Evolutionary conservation across 805 yeast genomes (phyloP).

Genomic region (Candida nanaspora): DNA sequence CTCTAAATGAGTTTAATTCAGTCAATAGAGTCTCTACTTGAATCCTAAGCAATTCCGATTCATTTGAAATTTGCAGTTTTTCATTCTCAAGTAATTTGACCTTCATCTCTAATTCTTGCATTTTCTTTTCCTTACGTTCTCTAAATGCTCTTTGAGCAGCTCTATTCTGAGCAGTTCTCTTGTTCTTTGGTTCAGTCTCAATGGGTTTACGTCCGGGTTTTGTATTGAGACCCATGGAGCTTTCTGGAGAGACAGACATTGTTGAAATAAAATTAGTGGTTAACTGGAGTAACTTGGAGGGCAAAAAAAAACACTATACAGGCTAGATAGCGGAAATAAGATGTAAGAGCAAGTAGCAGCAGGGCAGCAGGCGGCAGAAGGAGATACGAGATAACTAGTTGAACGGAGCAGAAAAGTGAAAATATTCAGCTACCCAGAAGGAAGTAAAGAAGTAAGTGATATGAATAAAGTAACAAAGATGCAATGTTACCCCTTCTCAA

Average conservation of each 20-base stretch:
- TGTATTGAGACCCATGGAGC: background rate
- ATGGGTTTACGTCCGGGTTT: conserved; percentile 83
- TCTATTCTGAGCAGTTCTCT: conserved; percentile 92
- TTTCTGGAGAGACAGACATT: background rate
- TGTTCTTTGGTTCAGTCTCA: conserved; percentile 65
- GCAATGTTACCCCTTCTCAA: too few relatives aligned
- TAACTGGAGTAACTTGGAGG: too few relatives aligned
- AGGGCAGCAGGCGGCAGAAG: too few relatives aligned
- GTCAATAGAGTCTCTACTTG: conserved; percentile 70
- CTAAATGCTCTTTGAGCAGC: conserved; percentile 98
- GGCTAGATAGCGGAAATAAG: too few relatives aligned
- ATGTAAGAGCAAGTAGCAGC: too few relatives aligned
- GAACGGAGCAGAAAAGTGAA: too few relatives aligned
- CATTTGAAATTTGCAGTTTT: conserved; percentile 59
- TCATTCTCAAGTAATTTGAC: conserved; percentile 68
- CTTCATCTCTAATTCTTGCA: conserved; percentile 78
- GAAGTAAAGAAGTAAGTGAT: too few relatives aligned
- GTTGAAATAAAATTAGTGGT: background rate
- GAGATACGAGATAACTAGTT: too few relatives aligned
- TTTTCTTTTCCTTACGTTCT: conserved; percentile 83
- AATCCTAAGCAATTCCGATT: conserved; percentile 63
- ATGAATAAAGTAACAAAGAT: too few relatives aligned
- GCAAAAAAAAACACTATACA: background rate
- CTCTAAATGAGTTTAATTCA: conserved; percentile 39
- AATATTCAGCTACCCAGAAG: too few relatives aligned